Conservation (phyloP, 2,329 filamentous ascomycete genomes). For the Fusarium mangiferae region DNA sequence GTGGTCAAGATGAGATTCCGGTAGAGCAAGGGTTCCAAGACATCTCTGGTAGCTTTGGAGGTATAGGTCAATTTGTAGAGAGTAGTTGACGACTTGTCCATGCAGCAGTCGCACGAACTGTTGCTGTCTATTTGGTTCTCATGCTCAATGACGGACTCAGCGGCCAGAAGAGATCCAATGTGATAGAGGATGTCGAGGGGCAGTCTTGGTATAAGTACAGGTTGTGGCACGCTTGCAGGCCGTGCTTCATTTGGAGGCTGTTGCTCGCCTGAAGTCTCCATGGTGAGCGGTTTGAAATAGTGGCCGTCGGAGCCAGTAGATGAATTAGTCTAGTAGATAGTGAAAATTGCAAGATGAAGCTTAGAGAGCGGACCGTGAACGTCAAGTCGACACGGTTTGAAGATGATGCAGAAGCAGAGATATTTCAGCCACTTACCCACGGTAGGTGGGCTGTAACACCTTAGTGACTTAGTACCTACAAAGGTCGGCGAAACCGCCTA, state of each 20-base stretch:
- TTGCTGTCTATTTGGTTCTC: neutral
- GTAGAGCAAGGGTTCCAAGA: slow-evolving; percentile 33
- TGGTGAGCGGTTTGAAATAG: neutral
- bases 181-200: slow-evolving; percentile 29
- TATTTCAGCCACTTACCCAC: neutral
- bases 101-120: neutral
- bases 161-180: slow-evolving; percentile 1
- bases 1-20: slow-evolving; percentile 19
- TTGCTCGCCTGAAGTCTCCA: neutral
- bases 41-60: slow-evolving; percentile 16
- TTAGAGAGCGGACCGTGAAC: neutral
- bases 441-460: neutral
- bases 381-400: neutral
- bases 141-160: neutral
- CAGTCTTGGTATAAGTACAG: slow-evolving; percentile 2
- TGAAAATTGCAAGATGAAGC: neutral
- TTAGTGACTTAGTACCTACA: neutral
- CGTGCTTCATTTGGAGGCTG: neutral
- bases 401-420: slow-evolving; percentile 6
- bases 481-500: neutral
- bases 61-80: slow-evolving; percentile 21
- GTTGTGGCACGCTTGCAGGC: neutral
- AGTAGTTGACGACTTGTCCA: neutral
- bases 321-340: neutral
- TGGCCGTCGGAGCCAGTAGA: too few relatives aligned